A percentile compares a stretch with the other conserved stretches of the same genome.
phyloP scores from a whole-genome alignment of 257 asterid species.

The Nicotiana tomentosiformis region DNA sequence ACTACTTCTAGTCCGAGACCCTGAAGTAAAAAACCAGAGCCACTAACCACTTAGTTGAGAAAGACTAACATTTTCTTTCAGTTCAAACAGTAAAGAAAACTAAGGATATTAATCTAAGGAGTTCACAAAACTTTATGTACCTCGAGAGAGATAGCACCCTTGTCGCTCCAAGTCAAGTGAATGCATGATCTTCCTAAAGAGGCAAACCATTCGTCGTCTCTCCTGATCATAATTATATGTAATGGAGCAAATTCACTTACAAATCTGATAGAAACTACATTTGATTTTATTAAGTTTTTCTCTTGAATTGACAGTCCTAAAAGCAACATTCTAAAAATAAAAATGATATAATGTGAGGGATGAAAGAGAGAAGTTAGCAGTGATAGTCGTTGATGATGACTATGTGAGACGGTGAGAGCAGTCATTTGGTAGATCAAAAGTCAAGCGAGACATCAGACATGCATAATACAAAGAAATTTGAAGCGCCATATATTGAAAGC shows the following conservation, averaged over 20 bases:
- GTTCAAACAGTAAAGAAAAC: not conserved
- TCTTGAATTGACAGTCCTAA: not conserved
- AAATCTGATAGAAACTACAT: not conserved
- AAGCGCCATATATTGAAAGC: not conserved
- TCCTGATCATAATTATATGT: constrained; percentile 39
- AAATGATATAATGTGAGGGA: not conserved
- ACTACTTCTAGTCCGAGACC: constrained; percentile 81
- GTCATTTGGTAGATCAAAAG: no score
- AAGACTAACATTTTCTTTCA: not conserved
- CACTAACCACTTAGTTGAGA: not conserved
- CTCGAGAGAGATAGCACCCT: constrained; percentile 92
- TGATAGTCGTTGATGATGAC: not conserved
- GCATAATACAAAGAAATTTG: no score
- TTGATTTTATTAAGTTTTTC: not conserved
- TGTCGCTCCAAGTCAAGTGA: constrained; percentile 87
- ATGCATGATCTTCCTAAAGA: constrained; percentile 75
- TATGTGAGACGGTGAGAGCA: no score
- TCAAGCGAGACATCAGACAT: no score
- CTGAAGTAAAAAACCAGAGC: constrained; percentile 30
- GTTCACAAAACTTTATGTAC: constrained; percentile 17
- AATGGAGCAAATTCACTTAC: not conserved
- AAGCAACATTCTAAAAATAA: not conserved
- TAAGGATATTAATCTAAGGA: no score
- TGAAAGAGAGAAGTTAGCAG: not conserved
- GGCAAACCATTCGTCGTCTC: constrained; percentile 84